These are phyloP conservation scores for Saturnispora sanitii DNA, from an alignment of 805 yeast genomes.

Conservation along the genomic window DNA sequence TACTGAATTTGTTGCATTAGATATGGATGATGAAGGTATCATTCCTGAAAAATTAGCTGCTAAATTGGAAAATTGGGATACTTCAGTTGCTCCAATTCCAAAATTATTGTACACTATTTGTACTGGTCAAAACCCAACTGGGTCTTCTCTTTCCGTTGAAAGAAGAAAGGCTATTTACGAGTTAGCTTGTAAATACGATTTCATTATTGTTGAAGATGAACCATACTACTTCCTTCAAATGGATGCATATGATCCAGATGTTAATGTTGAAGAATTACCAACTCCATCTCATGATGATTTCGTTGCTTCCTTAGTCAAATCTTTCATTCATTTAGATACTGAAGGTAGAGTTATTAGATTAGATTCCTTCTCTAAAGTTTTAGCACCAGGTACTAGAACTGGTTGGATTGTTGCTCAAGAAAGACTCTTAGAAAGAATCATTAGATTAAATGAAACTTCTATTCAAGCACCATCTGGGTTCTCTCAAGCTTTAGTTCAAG, in stretches of 20 bases:
- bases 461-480: slow-evolving; percentile 78
- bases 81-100: slow-evolving; percentile 47
- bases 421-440: slow-evolving; percentile 49
- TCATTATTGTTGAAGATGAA: slow-evolving; percentile 86
- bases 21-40: slow-evolving; percentile 58
- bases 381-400: slow-evolving; percentile 83
- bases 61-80: slow-evolving; percentile 51
- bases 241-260: slow-evolving; percentile 57
- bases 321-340: slow-evolving; percentile 63
- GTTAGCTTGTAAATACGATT: slow-evolving; percentile 76
- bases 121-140: slow-evolving; percentile 98
- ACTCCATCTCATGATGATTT: slow-evolving; percentile 51
- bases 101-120: slow-evolving; percentile 82
- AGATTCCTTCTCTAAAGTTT: slow-evolving; percentile 83
- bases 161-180: slow-evolving; percentile 71
- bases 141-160: slow-evolving; percentile 67
- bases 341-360: slow-evolving; percentile 88
- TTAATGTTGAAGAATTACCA: slow-evolving; percentile 23
- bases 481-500: slow-evolving; percentile 60
- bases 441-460: slow-evolving; percentile 70
- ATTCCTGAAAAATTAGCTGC: slow-evolving; percentile 47
- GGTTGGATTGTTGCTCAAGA: slow-evolving; percentile 85
- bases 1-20: slow-evolving; percentile 52
- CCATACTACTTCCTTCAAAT: slow-evolving; percentile 96
- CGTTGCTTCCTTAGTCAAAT: slow-evolving; percentile 55